These are phyloP conservation scores for Neltuma alba DNA, from an alignment of 306 rosid species.

Conservation along the genomic window DNA sequence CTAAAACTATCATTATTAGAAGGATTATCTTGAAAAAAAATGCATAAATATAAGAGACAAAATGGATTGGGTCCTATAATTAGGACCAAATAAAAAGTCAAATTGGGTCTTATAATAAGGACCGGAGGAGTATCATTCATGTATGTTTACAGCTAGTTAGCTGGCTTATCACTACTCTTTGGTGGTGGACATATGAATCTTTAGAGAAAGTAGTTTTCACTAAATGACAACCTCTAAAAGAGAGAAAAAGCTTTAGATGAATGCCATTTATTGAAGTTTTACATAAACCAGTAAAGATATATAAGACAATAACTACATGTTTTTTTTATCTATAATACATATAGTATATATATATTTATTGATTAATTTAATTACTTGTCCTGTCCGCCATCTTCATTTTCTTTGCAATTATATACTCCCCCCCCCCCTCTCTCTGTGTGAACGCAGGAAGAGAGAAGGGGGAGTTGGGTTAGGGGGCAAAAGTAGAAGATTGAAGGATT, in stretches of 20 bases:
- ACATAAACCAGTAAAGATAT: background rate
- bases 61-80: no score
- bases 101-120: no score
- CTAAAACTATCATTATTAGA: no score
- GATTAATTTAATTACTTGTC: background rate
- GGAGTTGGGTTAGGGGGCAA: background rate
- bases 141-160: background rate
- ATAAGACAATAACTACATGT: background rate
- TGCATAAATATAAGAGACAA: no score
- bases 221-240: background rate
- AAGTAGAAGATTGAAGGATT: background rate
- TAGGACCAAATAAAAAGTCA: no score
- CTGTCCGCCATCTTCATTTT: background rate
- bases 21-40: no score
- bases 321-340: background rate
- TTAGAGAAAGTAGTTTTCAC: background rate
- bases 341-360: background rate
- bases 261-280: background rate
- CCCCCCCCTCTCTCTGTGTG: background rate
- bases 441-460: background rate
- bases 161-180: background rate
- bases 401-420: background rate
- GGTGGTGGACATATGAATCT: background rate
- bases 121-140: no score
- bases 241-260: background rate